phyloP scores from a whole-genome alignment of 75 land plant species.

The Selaginella tamariscina region DNA sequence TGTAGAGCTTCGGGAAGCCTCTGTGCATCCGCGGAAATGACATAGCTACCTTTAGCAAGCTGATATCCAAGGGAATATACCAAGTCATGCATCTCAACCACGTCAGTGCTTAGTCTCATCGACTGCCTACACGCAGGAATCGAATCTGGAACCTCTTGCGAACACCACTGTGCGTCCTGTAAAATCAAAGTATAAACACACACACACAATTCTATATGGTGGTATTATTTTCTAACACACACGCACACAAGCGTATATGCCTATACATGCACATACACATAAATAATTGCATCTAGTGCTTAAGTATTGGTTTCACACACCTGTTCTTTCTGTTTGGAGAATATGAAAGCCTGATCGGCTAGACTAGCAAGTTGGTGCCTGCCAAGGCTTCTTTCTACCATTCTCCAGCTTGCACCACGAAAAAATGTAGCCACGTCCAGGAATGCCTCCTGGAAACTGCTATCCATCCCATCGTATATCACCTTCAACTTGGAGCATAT shows the following conservation, averaged over 20 bases:
- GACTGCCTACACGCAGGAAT: conserved; percentile 6
- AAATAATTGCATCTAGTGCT: too few relatives aligned
- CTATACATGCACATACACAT: too few relatives aligned
- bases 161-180: neutral
- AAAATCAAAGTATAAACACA: too few relatives aligned
- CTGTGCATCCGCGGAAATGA: neutral
- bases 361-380: conserved; percentile 2
- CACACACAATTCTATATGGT: too few relatives aligned
- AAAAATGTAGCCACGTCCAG: conserved; percentile 3
- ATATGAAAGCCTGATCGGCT: conserved; percentile 7
- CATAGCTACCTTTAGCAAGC: conserved; percentile 4
- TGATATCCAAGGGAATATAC: neutral
- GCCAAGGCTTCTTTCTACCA: conserved; percentile 3
- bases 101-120: neutral
- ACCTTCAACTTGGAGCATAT: conserved; percentile 12
- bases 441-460: neutral
- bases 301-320: too few relatives aligned
- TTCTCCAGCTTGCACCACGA: neutral
- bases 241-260: too few relatives aligned
- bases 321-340: neutral
- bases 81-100: conserved; percentile 1
- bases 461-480: neutral
- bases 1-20: neutral
- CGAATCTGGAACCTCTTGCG: neutral
- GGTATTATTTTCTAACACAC: too few relatives aligned